Conservation (phyloP, 306 rosid species). For the Citrullus colocynthis region DNA sequence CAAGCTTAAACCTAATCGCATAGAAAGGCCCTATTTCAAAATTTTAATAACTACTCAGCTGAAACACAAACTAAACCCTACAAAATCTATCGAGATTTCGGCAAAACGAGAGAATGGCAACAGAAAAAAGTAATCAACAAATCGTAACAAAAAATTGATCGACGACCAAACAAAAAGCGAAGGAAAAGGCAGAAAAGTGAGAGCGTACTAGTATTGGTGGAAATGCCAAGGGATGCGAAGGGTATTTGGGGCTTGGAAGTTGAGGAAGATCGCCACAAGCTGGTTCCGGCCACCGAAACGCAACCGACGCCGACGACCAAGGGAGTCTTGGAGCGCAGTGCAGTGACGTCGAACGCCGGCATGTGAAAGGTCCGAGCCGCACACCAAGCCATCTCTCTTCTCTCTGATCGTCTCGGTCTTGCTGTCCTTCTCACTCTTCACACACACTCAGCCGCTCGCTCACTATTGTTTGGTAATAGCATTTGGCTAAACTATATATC, state of each 20-base stretch:
- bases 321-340: constrained; percentile 27
- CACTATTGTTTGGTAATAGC: not conserved
- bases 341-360: constrained; percentile 36
- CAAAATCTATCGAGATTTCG: not conserved
- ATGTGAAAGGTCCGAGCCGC: constrained; percentile 40
- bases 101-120: not conserved
- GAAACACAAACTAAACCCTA: constrained; percentile 1
- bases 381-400: constrained; percentile 54
- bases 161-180: not conserved
- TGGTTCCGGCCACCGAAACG: constrained; percentile 38
- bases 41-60: not conserved
- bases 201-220: constrained; percentile 39
- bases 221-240: constrained; percentile 54
- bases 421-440: not conserved
- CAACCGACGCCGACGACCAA: constrained; percentile 46
- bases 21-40: not conserved
- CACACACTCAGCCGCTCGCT: not conserved
- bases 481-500: too few relatives aligned
- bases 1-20: not conserved
- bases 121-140: not conserved
- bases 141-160: not conserved
- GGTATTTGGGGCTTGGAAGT: constrained; percentile 38
- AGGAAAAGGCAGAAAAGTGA: not conserved
- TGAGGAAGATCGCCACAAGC: constrained; percentile 40
- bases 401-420: not conserved